phyloP scores from a whole-genome alignment of 1,284 basidiomycete genomes.

The Malassezia sp. region DNA sequence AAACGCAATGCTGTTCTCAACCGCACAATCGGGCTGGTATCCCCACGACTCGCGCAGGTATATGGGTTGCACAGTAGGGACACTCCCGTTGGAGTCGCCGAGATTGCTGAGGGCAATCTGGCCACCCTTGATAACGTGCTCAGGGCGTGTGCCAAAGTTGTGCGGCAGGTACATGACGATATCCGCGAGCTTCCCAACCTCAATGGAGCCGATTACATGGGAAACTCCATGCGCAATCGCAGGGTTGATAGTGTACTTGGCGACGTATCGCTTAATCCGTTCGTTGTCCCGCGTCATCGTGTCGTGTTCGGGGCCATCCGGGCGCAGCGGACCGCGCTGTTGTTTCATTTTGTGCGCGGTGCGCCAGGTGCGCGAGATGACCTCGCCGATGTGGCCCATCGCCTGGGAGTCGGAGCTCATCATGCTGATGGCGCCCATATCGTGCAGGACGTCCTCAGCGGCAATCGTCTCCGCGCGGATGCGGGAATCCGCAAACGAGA shows the following conservation, averaged over 20 bases:
- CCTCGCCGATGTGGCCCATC: constrained; percentile 90
- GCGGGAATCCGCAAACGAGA: constrained; percentile 91
- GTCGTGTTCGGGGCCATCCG: constrained; percentile 50
- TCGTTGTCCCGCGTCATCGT: constrained; percentile 64
- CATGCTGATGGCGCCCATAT: constrained; percentile 84
- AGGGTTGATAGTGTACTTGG: constrained; percentile 96
- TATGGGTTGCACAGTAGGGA: constrained; percentile 82
- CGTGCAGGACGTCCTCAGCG: constrained; percentile 92
- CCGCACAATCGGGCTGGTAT: constrained; percentile 60
- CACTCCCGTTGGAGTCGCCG: constrained; percentile 75
- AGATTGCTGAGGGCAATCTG: constrained; percentile 82
- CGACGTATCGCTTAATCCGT: constrained; percentile 91
- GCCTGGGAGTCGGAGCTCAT: constrained; percentile 92
- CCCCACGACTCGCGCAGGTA: constrained; percentile 84
- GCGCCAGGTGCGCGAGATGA: constrained; percentile 83
- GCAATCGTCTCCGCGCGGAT: constrained; percentile 94
- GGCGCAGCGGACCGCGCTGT: constrained; percentile 60
- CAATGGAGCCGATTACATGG: constrained; percentile 73
- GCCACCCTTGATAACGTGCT: constrained; percentile 86
- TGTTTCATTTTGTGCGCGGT: constrained; percentile 90
- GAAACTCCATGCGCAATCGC: constrained; percentile 88
- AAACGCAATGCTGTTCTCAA: constrained; percentile 69
- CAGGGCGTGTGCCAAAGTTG: constrained; percentile 80
- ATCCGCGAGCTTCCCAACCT: constrained; percentile 74
- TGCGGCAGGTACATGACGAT: constrained; percentile 87